Evolutionary conservation across 108 stramenopile genomes (phyloP), one percentile per base, ranked within the genome.

Genomic region (Pseudonitzschia pungens): DNA sequence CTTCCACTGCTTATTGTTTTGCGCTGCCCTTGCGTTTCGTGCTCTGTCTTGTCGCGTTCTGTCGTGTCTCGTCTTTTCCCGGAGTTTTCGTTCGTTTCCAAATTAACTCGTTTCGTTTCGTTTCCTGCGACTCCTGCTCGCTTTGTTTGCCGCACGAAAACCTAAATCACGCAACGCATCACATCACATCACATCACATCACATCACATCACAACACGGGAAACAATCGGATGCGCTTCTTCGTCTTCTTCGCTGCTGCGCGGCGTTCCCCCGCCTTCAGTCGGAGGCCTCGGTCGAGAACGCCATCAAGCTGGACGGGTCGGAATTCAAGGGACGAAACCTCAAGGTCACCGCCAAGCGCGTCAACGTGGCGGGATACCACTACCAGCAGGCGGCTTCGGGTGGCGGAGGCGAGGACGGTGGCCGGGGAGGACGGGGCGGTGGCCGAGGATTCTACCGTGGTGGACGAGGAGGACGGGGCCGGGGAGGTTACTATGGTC

Each of bases 271-370:
- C 48, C 33, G 10, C 14, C 3, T 4, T 33, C 52, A 92, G 87
- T 77, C 85, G 27, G 95, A 93, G 64, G 89, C 85, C 44, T 86
- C 93, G 1, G 95, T 96, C n/a, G 94, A 96, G 65, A 92, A 94
- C 77, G 97, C 97, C 12, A 55, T 97, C 59, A 89, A 94, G 60
- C 74, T 99, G 64, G 95, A 99, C 82, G 96, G 95, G 51, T 93
- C 92, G 28, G 92, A 86, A 16, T 96, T 99, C 82, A 96, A 91
- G 70, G 96, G 96, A 33, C 87, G 97, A 18, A 75, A 89, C 42
- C 72, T 99, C n/a, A 97, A 98, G 78, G 97, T 99, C 29, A 85
- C 85, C 0, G 65, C 81, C 24, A 97, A 97, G 73, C 85, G 96
- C 22, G 89, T 93, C 58, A 97, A 97, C 79, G 85, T 89, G 66